Base-by-base conservation (phyloP, 148 eudicot genomes). In the Camellia lanceoleosa region DNA sequence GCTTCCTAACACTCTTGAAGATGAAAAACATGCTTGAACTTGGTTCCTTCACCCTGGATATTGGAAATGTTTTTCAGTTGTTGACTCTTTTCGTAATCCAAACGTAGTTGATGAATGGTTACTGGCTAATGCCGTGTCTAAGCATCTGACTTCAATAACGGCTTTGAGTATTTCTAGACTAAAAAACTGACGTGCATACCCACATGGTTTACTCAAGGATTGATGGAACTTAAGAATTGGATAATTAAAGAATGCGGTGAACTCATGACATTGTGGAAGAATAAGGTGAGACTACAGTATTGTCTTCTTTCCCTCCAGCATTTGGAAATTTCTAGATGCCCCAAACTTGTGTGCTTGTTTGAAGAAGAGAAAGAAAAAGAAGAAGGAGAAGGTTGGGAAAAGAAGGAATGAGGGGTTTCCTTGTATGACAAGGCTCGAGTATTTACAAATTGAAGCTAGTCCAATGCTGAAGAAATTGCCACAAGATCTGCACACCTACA, bases 371-470 rank as follows among this genome's bases (percentile, higher is more conserved):
- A 55, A 0, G 59, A 7, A 7, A 12, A 55, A 5, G 59, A 55
- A 55, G 11, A 11, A 11, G 23, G 23, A 23, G 1, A 2, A 11
- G 59, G 59, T 7, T 2, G 14, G 59, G 10, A 55, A 11, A 10
- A 8, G 14, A 8, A 55, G 59, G 12, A 55, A 12, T 4, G 51
- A 47, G 51, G 51, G 5, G 51, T 7, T 47, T 4, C 18, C 62
- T 59, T 59, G 62, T 18, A 59, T 68, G 18, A 55, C 7, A 7
- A 47, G 51, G 18, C 18, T 78, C 30, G 65, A 51, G 11, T 52
- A 78, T 68, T 70, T 78, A 16, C 11, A 68, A 16, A 55, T 78
- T 9, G 19, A 23, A 49, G 74, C 30, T 62, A 16, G 66, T 62
- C 5, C 5, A 19, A 62, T 18, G 20, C 66, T 62, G 7, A 19